Evolutionary conservation across 2,329 filamentous ascomycete species (phyloP).

Genomic region (Talaromyces atroroseus): DNA sequence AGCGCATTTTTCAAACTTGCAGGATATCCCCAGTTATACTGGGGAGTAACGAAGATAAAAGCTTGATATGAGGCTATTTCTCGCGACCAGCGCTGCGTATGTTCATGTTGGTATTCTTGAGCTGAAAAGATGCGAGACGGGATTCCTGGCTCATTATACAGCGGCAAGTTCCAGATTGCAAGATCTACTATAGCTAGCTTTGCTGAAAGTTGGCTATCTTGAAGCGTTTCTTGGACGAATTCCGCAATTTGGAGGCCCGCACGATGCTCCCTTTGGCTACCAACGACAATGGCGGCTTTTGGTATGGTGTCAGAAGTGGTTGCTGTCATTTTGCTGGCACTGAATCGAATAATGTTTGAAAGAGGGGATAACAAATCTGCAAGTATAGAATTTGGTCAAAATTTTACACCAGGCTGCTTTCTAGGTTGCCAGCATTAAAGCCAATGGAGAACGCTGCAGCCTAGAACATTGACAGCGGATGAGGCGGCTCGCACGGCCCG

Average conservation of each 20-base stretch:
- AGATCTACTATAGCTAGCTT: slow-evolving; percentile 1
- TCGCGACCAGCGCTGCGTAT: slow-evolving; percentile 4
- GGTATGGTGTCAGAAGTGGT: neutral
- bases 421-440: neutral
- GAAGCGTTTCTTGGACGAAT: slow-evolving; percentile 1
- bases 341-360: neutral
- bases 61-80: slow-evolving; percentile 16
- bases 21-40: slow-evolving; percentile 50
- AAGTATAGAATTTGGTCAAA: neutral
- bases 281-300: slow-evolving; percentile 2
- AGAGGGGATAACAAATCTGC: too few species aligned
- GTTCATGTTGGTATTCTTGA: slow-evolving; percentile 1
- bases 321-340: neutral
- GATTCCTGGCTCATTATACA: slow-evolving; percentile 6
- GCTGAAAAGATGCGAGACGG: slow-evolving; percentile 2
- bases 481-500: slow-evolving; percentile 3
- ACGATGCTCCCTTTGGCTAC: slow-evolving; percentile 1
- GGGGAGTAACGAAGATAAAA: slow-evolving; percentile 31
- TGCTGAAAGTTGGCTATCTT: neutral
- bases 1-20: slow-evolving; percentile 54
- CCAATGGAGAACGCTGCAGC: too few species aligned
- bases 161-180: slow-evolving; percentile 6
- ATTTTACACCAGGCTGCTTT: neutral
- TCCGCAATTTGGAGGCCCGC: slow-evolving; percentile 1
- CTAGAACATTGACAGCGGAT: neutral